Conservation (phyloP, 1,139 yeast species). For the Casaregolazyma lundiana region DNA sequence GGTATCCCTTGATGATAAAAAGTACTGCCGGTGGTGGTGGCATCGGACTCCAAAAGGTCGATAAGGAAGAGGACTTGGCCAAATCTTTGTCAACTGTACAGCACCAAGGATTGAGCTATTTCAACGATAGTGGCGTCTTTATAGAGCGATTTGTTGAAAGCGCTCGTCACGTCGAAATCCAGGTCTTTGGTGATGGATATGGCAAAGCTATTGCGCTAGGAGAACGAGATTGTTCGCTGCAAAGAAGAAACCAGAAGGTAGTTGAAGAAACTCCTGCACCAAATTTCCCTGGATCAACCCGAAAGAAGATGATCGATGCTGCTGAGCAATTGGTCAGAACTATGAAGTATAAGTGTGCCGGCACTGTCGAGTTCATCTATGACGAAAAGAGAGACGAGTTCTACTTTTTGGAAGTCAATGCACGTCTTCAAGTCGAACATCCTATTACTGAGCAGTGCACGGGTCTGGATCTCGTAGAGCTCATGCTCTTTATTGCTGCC, state of each 20-base stretch:
- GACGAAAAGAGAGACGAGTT: constrained; percentile 82
- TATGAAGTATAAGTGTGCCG: constrained; percentile 91
- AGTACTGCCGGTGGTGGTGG: constrained; percentile 99
- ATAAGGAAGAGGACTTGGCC: constrained; percentile 70
- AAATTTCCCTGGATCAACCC: constrained; percentile 72
- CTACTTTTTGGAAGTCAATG: constrained; percentile 92
- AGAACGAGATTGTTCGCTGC: constrained; percentile 95
- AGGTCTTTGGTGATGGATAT: constrained; percentile 90
- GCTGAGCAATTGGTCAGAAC: constrained; percentile 77
- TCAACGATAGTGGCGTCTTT: constrained; percentile 93
- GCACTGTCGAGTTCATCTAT: constrained; percentile 93
- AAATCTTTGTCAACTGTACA: constrained; percentile 84
- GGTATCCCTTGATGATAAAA: constrained; percentile 92
- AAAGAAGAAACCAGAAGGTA: constrained; percentile 92
- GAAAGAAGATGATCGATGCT: constrained; percentile 70
- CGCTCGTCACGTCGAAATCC: constrained; percentile 95
- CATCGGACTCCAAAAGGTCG: constrained; percentile 92
- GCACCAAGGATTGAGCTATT: constrained; percentile 88
- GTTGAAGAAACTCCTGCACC: constrained; percentile 99
- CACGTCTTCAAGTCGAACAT: constrained; percentile 95
- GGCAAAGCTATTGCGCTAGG: constrained; percentile 92
- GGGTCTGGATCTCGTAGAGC: constrained; percentile 89
- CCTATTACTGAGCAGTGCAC: constrained; percentile 95
- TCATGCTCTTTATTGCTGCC: constrained; percentile 94
- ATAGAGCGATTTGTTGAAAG: constrained; percentile 89